Base-by-base conservation (phyloP, 2,329 filamentous ascomycete species). In the Pseudofabraea citricarpa region DNA sequence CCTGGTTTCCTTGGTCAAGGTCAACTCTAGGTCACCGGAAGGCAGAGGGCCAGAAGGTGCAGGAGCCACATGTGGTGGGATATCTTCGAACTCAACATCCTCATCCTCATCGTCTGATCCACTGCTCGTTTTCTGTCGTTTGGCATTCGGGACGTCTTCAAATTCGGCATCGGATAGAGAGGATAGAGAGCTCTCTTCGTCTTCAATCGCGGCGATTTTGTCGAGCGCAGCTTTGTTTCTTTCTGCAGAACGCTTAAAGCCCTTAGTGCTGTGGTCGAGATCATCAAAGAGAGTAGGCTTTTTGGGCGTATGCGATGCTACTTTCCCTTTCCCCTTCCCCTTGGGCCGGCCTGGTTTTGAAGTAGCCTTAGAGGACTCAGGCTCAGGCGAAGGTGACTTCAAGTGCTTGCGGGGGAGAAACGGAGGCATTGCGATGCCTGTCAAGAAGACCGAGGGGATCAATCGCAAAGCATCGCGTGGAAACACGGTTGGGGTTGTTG, bases 21-120 rank as follows among this genome's bases (percentile, higher is more conserved):
- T 91, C 55, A 94, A 68, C 52, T 91, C 83, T 24, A 94, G 69
- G 57, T 90, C 84, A 9, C 82, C 83, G 1, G 79, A 71, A 1
- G 78, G 70, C 2, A 66, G 64, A 39, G 73, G 68, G 5, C 73
- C 68, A 47, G 65, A 70, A 47, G 60, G 64, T 50, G 22, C 44
- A 32, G 51, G 39, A 3, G 36, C 32, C 5, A 39, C 8, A 40
- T 53, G 44, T 55, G 77, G 71, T 37, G 71, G 70, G 2, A 81
- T 76, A 50, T 79, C 75, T 49, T 83, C 81, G 31, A 82, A 83
- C 47, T 79, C 76, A 4, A 85, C 73, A 39, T 82, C 77, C 27
- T 82, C 78, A 24, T 83, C 75, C 8, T 77, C 74, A 29, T 83
- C 74, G 10, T 72, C 70, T 1, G 66, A 66, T 1, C 63, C 58